A percentile compares a stretch with the other conserved stretches of the same genome.
phyloP scores from a whole-genome alignment of 2,329 filamentous ascomycete species.

The Diaporthe ilicicola region DNA sequence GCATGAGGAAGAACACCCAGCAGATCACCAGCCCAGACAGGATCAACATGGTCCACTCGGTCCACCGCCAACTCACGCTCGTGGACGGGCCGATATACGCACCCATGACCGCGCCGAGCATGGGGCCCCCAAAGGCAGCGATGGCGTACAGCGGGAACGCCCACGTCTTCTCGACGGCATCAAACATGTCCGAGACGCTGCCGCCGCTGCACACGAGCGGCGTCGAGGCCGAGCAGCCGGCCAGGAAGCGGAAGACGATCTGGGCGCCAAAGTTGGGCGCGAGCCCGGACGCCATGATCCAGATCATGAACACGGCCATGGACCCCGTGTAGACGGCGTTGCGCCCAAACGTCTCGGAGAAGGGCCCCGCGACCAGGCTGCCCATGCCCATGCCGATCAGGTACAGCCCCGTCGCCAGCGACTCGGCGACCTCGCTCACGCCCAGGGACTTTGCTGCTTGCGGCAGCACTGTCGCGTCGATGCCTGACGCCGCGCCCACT shows the following conservation, averaged over 20 bases:
- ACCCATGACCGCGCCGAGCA: constrained; percentile 55
- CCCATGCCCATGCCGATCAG: constrained; percentile 49
- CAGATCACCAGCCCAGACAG: constrained; percentile 65
- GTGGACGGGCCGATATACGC: constrained; percentile 71
- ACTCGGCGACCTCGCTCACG: constrained; percentile 59
- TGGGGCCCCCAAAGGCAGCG: constrained; percentile 51
- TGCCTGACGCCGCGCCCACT: constrained; percentile 59
- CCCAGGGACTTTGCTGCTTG: constrained; percentile 55
- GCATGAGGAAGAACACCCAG: constrained; percentile 67
- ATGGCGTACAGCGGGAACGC: constrained; percentile 56
- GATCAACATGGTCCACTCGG: constrained; percentile 72
- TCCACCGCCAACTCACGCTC: constrained; percentile 65
- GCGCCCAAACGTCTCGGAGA: constrained; percentile 50
- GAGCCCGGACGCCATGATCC: constrained; percentile 53
- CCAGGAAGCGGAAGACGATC: constrained; percentile 57
- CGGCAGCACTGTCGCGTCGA: constrained; percentile 57
- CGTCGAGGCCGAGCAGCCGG: constrained; percentile 55
- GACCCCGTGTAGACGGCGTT: constrained; percentile 51
- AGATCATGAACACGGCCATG: constrained; percentile 52
- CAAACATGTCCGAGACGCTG: constrained; percentile 51
- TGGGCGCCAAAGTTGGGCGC: constrained; percentile 52
- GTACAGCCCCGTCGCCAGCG: constrained; percentile 53
- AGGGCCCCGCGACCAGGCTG: constrained; percentile 46
- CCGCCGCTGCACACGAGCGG: constrained; percentile 54
- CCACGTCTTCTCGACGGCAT: constrained; percentile 46